Conservation (phyloP, 2,329 filamentous ascomycete genomes). For the Chalara sp. region DNA sequence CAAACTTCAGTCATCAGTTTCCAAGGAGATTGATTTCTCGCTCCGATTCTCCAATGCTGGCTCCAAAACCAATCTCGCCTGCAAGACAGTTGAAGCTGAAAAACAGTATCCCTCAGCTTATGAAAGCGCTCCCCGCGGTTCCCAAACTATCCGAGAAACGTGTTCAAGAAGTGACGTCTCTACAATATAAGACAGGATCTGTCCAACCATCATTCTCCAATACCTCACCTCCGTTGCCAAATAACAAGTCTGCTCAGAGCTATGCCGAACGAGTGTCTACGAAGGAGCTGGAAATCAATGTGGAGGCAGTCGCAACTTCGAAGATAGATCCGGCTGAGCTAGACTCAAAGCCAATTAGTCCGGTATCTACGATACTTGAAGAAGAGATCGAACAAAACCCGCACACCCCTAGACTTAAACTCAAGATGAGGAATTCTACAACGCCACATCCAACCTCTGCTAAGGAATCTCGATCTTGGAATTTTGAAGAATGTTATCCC, state of each 20-base stretch:
- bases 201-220: too few relatives aligned
- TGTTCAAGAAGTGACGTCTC: neutral
- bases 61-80: slow-evolving; percentile 28
- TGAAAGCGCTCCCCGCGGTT: slow-evolving; percentile 27
- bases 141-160: slow-evolving; percentile 7
- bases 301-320: too few relatives aligned
- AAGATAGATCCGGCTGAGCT: neutral
- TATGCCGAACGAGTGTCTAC: too few relatives aligned
- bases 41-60: slow-evolving; percentile 23
- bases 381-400: slow-evolving; percentile 2
- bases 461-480: slow-evolving; percentile 13
- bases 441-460: slow-evolving; percentile 10
- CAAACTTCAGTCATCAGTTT: slow-evolving; percentile 15
- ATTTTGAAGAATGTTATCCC: slow-evolving; percentile 18
- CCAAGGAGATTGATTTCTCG: slow-evolving; percentile 16
- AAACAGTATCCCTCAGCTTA: slow-evolving; percentile 27
- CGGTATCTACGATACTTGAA: neutral
- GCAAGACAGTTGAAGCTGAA: slow-evolving; percentile 26
- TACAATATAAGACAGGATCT: too few relatives aligned
- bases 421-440: slow-evolving; percentile 16
- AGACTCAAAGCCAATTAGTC: neutral
- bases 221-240: too few relatives aligned
- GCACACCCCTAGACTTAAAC: slow-evolving; percentile 19
- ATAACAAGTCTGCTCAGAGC: too few relatives aligned
- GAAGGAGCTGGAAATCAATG: too few relatives aligned